Evolutionary conservation across 768 basidiomycete species (phyloP), one percentile per base, ranked within the genome.

Genomic region (Roridomyces roridus): DNA sequence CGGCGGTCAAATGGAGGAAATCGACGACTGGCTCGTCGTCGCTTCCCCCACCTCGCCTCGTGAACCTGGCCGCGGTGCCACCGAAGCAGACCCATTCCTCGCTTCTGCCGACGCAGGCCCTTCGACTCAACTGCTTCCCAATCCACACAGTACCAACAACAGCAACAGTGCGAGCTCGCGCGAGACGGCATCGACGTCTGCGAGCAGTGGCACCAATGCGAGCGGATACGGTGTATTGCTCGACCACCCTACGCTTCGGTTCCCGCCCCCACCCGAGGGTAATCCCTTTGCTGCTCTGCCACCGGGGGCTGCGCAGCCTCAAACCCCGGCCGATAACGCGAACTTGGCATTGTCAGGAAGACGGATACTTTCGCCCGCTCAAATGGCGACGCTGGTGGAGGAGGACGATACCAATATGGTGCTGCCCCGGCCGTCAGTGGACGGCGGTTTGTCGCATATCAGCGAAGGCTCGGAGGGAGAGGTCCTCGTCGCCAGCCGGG

Each of bases 161-260:
- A 56, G 52, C 46, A 45, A 43, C 44, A 34, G 45, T 18, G 52
- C 55, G 6, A 53, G 50, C 4, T 62, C 60, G 44, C 55, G 56
- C 52, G 26, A 8, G 1, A 62, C 60, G 8, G 42, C 45, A 34
- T 39, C 52, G 15, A 40, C 36, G 2, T 20, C 28, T 39, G 51
- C 29, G 11, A 55, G 53, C 49, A 59, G 57, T 57, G 56, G 61
- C 44, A 58, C 61, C 18, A 63, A 58, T 25, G 25, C 46, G 14
- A 31, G 25, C n/a, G 61, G 61, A n/a, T 63, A 63, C 29, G 61
- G 61, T 3, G 61, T 59, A 18, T 46, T 63, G 4, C 54, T 63
- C 26, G 57, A 57, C 45, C 61, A 59, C 5, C 57, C 61, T 34
- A 43, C 57, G 28, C 18, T 63, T 0, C 23, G 24, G n/a, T 9